phyloP scores from a whole-genome alignment of 202 grass and related monocot species.

The Schoenoplectus triqueter region DNA sequence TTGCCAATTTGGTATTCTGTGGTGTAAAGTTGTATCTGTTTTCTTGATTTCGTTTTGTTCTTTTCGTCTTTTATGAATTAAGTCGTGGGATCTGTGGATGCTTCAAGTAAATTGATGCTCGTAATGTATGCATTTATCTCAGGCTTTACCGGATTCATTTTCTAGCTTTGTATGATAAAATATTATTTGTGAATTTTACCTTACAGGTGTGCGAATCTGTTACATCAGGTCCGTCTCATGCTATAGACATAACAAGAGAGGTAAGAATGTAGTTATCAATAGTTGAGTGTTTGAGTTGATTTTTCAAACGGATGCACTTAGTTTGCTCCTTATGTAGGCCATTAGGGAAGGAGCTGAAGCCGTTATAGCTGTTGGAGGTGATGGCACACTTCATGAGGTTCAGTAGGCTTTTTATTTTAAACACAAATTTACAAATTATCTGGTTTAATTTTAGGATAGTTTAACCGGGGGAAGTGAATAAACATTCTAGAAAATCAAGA shows the following conservation, averaged over 20 bases:
- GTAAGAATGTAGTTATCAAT: constrained; percentile 43
- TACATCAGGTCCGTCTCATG: constrained; percentile 79
- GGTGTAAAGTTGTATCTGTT: neutral
- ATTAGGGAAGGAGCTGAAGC: constrained; percentile 88
- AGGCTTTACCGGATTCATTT: neutral
- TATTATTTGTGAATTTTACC: constrained; percentile 25
- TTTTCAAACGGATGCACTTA: constrained; percentile 1
- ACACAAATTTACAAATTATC: neutral
- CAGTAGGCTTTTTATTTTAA: constrained; percentile 3
- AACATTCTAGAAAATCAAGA: neutral
- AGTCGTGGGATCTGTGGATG: neutral
- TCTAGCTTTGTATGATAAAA: neutral
- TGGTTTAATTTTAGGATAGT: neutral
- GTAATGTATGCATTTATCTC: neutral
- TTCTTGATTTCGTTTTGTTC: neutral
- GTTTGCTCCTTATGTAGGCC: constrained; percentile 50
- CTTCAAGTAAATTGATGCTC: neutral
- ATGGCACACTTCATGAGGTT: constrained; percentile 98
- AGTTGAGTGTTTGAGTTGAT: neutral
- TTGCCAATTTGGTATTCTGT: neutral
- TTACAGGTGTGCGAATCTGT: constrained; percentile 79
- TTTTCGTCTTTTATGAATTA: neutral
- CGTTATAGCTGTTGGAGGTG: constrained; percentile 85
- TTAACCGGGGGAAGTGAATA: neutral
- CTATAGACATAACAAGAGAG: constrained; percentile 92